Percentiles rank a stretch among this genome's conserved stretches.
These are phyloP conservation scores for Gossypioides kirkii DNA, from an alignment of 345 rosid genomes.

Conservation along the genomic window DNA sequence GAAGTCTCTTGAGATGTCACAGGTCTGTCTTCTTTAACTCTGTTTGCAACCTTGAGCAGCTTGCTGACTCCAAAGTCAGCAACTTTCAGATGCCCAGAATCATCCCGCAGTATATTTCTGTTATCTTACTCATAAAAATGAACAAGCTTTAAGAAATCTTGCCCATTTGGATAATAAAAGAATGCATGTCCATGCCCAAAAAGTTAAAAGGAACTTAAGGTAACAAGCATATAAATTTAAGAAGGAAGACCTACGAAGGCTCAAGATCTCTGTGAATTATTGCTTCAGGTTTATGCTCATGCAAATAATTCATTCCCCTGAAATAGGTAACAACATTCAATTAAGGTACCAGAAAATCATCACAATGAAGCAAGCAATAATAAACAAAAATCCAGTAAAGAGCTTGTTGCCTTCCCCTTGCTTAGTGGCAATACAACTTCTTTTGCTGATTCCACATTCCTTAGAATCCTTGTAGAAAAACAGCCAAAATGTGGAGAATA, in stretches of 20 bases:
- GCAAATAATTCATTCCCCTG: constrained; percentile 90
- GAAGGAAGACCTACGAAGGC: constrained; percentile 62
- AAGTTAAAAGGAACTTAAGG: constrained; percentile 10
- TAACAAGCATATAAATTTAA: constrained; percentile 1
- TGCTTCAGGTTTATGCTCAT: constrained; percentile 77
- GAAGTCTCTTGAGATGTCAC: constrained; percentile 50
- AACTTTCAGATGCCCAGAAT: constrained; percentile 71
- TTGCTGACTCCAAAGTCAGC: constrained; percentile 72
- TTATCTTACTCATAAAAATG: constrained; percentile 46
- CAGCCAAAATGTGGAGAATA: not conserved
- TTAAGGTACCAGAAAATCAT: constrained; percentile 2
- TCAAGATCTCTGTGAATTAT: constrained; percentile 80
- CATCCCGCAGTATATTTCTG: constrained; percentile 74
- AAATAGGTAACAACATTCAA: constrained; percentile 20
- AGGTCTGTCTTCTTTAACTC: constrained; percentile 54
- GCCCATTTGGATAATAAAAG: constrained; percentile 16
- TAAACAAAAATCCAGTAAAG: not conserved
- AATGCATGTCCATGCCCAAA: not conserved
- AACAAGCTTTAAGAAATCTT: constrained; percentile 28
- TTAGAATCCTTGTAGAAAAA: not conserved
- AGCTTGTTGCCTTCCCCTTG: not conserved
- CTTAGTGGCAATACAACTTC: not conserved
- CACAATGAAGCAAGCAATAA: not conserved
- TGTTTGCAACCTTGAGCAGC: constrained; percentile 50
- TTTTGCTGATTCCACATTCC: not conserved